These are phyloP conservation scores for Umbellularia californica DNA, from an alignment of 164 flowering plant species.

Conservation along the genomic window DNA sequence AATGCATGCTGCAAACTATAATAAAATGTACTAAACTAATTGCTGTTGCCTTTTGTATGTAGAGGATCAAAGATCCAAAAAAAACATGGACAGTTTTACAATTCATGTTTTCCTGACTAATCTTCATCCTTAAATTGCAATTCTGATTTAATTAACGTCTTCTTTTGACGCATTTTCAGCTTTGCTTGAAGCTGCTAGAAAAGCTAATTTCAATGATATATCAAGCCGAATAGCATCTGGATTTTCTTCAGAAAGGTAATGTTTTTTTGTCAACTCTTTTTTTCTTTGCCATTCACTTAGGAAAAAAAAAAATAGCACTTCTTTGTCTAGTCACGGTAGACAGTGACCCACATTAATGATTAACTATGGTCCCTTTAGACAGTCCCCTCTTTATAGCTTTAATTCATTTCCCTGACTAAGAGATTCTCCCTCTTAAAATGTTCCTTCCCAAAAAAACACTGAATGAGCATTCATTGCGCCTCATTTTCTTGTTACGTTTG, in stretches of 20 bases:
- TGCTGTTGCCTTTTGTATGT: neutral
- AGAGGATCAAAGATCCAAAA: neutral
- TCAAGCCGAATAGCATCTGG: constrained; percentile 66
- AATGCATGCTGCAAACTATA: neutral
- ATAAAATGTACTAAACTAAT: neutral
- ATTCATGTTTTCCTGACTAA: neutral
- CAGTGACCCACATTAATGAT: too few relatives aligned
- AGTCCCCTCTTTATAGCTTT: neutral
- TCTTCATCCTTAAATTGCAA: neutral
- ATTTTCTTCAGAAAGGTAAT: constrained; percentile 79
- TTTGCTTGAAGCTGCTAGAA: constrained; percentile 86
- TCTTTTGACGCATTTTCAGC: constrained; percentile 42
- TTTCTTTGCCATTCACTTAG: too few relatives aligned
- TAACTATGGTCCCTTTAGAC: neutral
- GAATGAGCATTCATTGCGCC: too few relatives aligned
- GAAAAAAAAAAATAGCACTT: too few relatives aligned
- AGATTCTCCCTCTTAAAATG: too few relatives aligned
- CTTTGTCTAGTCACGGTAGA: too few relatives aligned
- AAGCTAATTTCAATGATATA: constrained; percentile 65
- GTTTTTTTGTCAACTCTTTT: neutral
- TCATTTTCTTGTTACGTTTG: too few relatives aligned
- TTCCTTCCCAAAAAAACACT: too few relatives aligned
- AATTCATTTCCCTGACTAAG: too few relatives aligned
- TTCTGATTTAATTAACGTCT: neutral
- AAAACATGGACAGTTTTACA: neutral